Base-by-base conservation (phyloP, 306 rosid species). In the Quercus suber region DNA sequence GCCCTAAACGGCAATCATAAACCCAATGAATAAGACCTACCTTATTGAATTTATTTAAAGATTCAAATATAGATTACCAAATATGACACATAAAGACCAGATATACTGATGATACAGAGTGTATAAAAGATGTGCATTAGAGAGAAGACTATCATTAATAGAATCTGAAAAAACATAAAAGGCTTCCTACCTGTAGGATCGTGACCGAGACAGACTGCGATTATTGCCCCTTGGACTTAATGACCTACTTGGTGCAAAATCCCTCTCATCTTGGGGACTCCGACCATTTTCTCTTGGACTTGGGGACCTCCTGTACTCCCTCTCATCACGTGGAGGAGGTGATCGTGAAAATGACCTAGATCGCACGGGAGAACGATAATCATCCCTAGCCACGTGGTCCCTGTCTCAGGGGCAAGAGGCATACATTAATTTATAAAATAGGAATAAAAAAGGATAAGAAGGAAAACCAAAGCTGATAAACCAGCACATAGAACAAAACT, bases 311-410 rank as follows among this genome's bases (percentile, higher is more conserved):
- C 86, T 82, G 78, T 81, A 61, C 41, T 89, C 93, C 81, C 82
- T 81, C 74, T 49, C 88, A 59, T 61, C 89, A 28, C 65, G 80
- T 4, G 86, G 95, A 6, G 89, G 87, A 83, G 77, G 88, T 78
- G 99, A 91, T 75, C 73, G 90, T 79, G 97, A 94, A 86, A 85
- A 79, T 87, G 97, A 92, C 82, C 92, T 86, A 52, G 97, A 88
- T 18, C 82, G 84, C 79, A 85, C 89, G 30, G 95, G 91, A 78
- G 97, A 89, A 20, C 65, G 84, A 83, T 84, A 80, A 69, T 80
- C 90, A 71, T 82, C 92, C 82, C 88, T 90, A 64, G 83, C 85
- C 85, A 89, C 82, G 59, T 12, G 94, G 79, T 83, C 85, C 97
- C 96, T 91, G 79, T 63, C 73, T 57, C 80, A 82, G 58, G 20